Base-by-base conservation (phyloP, 345 rosid genomes). In the Populus deltoides region DNA sequence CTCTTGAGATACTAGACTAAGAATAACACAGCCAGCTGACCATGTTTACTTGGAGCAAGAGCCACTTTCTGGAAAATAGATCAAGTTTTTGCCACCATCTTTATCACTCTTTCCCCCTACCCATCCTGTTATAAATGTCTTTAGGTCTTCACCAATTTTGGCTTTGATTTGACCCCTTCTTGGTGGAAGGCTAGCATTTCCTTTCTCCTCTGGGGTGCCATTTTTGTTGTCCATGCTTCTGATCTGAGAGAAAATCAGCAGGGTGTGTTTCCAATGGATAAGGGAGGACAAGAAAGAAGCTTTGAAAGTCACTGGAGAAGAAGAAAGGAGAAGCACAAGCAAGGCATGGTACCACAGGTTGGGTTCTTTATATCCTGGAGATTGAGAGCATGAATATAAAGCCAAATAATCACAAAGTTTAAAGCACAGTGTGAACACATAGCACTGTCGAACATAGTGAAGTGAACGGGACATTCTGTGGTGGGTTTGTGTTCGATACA, bases 211-310 rank as follows among this genome's bases (percentile, higher is more conserved):
- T 47, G 20, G 39, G n/a, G 66, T 67, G 25, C 11, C 57, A 8
- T 9, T 51, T 16, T 29, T 74, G 73, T 8, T 24, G 7, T 75
- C 79, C 79, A 78, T 75, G 9, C 20, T 62, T 45, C 25, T n/a
- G 18, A 11, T n/a, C 3, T 9, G 29, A n/a, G 1, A 59, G 29
- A 3, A 1, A n/a, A n/a, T 22, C 24, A 4, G 24, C 2, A n/a
- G 0, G 11, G 63, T 59, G 5, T n/a, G 63, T 59, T 59, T 59
- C 27, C 63, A n/a, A 10, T 29, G 63, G 63, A 59, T n/a, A 4
- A 8, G n/a, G 27, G 27, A 9, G 29, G 49, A 27, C 17, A 20
- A 38, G 72, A 67, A 67, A 77, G 63, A 7, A 49, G 7, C 18
- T 62, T 47, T 33, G 16, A 33, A 47, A 75, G 13, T 75, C 71